Percentiles rank a stretch among this genome's conserved stretches.
These are phyloP conservation scores for Ganoderma boninense DNA, from an alignment of 1,284 basidiomycete genomes.

Conservation along the genomic window DNA sequence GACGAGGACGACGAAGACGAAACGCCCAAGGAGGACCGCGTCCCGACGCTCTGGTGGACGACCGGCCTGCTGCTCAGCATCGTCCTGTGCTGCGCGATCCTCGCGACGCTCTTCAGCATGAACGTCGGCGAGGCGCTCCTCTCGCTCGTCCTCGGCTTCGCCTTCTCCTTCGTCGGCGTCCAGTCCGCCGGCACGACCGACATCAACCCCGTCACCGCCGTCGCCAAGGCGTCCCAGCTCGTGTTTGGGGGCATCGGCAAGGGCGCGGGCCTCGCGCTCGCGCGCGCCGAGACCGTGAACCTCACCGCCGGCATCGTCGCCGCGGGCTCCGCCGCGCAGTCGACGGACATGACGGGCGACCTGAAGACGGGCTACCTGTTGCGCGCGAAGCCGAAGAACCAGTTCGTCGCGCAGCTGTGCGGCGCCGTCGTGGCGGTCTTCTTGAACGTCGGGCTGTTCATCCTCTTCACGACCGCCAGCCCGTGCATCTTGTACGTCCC, in stretches of 20 bases:
- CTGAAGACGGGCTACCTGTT: slow-evolving; percentile 78
- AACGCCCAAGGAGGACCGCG: slow-evolving; percentile 59
- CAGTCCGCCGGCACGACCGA: slow-evolving; percentile 67
- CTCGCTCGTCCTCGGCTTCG: slow-evolving; percentile 65
- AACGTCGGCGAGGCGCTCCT: slow-evolving; percentile 67
- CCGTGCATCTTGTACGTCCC: slow-evolving; percentile 61
- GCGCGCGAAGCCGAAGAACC: slow-evolving; percentile 69
- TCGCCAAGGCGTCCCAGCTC: slow-evolving; percentile 67
- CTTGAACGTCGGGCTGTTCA: slow-evolving; percentile 64
- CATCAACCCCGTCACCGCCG: slow-evolving; percentile 66
- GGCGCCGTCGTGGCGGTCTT: slow-evolving; percentile 68
- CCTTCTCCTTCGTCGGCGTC: slow-evolving; percentile 76
- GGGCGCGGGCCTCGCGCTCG: slow-evolving; percentile 46
- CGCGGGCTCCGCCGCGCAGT: slow-evolving; percentile 65
- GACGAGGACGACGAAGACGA: slow-evolving; percentile 51
- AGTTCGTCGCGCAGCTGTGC: slow-evolving; percentile 70
- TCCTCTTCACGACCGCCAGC: slow-evolving; percentile 70
- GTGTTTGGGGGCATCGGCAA: slow-evolving; percentile 69
- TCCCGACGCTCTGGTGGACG: slow-evolving; percentile 65
- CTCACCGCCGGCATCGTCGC: slow-evolving; percentile 67
- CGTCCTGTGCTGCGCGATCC: slow-evolving; percentile 63
- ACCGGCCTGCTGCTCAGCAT: slow-evolving; percentile 58
- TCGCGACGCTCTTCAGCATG: slow-evolving; percentile 63
- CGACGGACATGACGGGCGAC: slow-evolving; percentile 57
- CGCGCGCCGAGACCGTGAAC: slow-evolving; percentile 61